Conservation (phyloP, 768 basidiomycete genomes). For the Sarcodon aspratus region DNA sequence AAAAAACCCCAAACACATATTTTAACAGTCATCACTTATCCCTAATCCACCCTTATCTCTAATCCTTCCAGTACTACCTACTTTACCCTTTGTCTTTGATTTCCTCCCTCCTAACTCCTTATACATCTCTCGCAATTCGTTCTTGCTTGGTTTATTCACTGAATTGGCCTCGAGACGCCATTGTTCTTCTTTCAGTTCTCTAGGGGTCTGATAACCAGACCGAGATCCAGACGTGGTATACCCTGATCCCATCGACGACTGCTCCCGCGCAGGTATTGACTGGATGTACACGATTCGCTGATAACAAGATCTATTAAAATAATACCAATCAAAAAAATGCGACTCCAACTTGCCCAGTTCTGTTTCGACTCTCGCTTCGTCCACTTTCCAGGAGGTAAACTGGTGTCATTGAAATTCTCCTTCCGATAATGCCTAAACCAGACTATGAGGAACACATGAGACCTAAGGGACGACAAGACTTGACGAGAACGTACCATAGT, state of each 20-base stretch:
- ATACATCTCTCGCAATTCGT: slow-evolving; percentile 86
- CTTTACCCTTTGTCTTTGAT: slow-evolving; percentile 59
- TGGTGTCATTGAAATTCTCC: slow-evolving; percentile 76
- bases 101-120: slow-evolving; percentile 86
- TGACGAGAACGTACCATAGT: slow-evolving; percentile 53
- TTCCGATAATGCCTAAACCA: slow-evolving; percentile 92
- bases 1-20: too few relatives aligned
- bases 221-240: slow-evolving; percentile 33
- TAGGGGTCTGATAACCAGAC: slow-evolving; percentile 67
- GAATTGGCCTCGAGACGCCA: slow-evolving; percentile 51
- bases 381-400: slow-evolving; percentile 78
- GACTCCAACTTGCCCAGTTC: slow-evolving; percentile 53
- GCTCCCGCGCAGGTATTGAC: slow-evolving; percentile 26
- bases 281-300: slow-evolving; percentile 42
- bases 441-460: slow-evolving; percentile 33
- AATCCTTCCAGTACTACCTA: slow-evolving; percentile 44
- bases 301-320: background rate
- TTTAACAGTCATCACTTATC: slow-evolving; percentile 23
- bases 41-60: slow-evolving; percentile 78
- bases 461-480: slow-evolving; percentile 1
- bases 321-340: background rate
- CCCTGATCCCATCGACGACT: slow-evolving; percentile 34
- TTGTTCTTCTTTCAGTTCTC: slow-evolving; percentile 67
- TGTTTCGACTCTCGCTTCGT: slow-evolving; percentile 90
- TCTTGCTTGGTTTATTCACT: slow-evolving; percentile 50